A percentile compares a stretch with the other conserved stretches of the same genome.
These are phyloP conservation scores for Exophiala sp. DNA, from an alignment of 2,329 filamentous ascomycete genomes.

Conservation along the genomic window DNA sequence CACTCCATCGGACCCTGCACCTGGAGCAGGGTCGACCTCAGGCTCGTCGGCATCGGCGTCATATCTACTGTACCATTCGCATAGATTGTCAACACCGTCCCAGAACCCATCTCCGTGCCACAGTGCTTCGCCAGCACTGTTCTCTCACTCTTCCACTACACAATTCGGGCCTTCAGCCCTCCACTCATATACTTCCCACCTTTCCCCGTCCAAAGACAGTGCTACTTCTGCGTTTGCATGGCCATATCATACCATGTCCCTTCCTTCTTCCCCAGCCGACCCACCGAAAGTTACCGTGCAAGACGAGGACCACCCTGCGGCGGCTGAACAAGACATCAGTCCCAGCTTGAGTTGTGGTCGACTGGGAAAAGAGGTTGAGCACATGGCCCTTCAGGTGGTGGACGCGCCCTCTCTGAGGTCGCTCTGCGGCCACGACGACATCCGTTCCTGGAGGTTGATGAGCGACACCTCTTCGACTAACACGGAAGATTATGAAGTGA, in stretches of 20 bases:
- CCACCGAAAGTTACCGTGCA: neutral
- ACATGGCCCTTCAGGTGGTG: constrained; percentile 23
- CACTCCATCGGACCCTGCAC: neutral
- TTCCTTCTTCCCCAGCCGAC: constrained; percentile 2
- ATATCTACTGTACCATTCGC: constrained; percentile 8
- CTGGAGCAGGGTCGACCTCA: neutral
- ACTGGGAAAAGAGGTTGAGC: constrained; percentile 25
- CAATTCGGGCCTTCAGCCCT: neutral
- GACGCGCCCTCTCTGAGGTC: constrained; percentile 21
- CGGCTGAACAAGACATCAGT: neutral
- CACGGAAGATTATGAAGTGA: constrained; percentile 19
- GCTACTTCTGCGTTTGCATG: constrained; percentile 1
- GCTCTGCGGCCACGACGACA: constrained; percentile 25
- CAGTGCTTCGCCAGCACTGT: constrained; percentile 3
- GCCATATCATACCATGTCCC: constrained; percentile 4
- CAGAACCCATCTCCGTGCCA: constrained; percentile 9
- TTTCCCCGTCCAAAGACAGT: constrained; percentile 7
- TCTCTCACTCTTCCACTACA: constrained; percentile 1
- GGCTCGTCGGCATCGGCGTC: constrained; percentile 7
- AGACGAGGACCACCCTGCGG: neutral
- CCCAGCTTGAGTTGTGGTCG: constrained; percentile 11
- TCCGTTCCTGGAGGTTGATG: constrained; percentile 24
- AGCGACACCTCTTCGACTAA: constrained; percentile 19
- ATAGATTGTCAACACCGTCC: constrained; percentile 7
- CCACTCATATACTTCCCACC: neutral